These are phyloP conservation scores for Aspergillus sp. DNA, from an alignment of 2,329 filamentous ascomycete species.

Conservation along the genomic window DNA sequence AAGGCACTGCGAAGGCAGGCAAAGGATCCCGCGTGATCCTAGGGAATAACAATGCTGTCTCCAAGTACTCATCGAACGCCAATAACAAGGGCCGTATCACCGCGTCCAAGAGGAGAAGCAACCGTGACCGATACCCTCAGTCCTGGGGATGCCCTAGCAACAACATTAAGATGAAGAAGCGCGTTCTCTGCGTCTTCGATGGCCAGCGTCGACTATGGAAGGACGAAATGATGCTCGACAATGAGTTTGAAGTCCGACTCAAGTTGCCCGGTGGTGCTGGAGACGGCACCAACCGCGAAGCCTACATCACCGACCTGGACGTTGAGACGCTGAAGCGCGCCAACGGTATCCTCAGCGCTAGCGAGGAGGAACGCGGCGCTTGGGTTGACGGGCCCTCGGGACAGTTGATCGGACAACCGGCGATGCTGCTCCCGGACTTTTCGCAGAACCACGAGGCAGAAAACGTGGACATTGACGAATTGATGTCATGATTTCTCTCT, in stretches of 20 bases:
- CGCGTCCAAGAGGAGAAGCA: constrained; percentile 71
- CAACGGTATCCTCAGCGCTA: constrained; percentile 77
- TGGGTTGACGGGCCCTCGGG: constrained; percentile 56
- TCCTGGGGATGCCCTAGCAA: constrained; percentile 91
- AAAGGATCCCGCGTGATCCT: constrained; percentile 56
- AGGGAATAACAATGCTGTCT: constrained; percentile 46
- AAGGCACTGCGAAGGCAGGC: constrained; percentile 45
- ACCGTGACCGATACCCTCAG: constrained; percentile 87
- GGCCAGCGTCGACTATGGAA: constrained; percentile 86
- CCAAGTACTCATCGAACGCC: constrained; percentile 33
- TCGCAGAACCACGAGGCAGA: constrained; percentile 29
- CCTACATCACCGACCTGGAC: constrained; percentile 90
- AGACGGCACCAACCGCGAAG: constrained; percentile 79
- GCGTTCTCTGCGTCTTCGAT: constrained; percentile 89
- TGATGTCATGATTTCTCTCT: constrained; percentile 25
- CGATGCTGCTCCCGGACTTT: constrained; percentile 31
- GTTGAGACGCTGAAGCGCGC: constrained; percentile 85
- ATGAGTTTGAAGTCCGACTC: constrained; percentile 89
- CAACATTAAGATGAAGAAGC: constrained; percentile 98
- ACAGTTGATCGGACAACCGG: constrained; percentile 37
- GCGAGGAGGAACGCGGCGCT: constrained; percentile 80
- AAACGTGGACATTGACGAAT: constrained; percentile 34
- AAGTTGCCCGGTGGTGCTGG: constrained; percentile 70
- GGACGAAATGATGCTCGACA: constrained; percentile 98
- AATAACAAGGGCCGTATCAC: constrained; percentile 70